These are phyloP conservation scores for Durio zibethinus DNA, from an alignment of 345 rosid species.

Conservation along the genomic window DNA sequence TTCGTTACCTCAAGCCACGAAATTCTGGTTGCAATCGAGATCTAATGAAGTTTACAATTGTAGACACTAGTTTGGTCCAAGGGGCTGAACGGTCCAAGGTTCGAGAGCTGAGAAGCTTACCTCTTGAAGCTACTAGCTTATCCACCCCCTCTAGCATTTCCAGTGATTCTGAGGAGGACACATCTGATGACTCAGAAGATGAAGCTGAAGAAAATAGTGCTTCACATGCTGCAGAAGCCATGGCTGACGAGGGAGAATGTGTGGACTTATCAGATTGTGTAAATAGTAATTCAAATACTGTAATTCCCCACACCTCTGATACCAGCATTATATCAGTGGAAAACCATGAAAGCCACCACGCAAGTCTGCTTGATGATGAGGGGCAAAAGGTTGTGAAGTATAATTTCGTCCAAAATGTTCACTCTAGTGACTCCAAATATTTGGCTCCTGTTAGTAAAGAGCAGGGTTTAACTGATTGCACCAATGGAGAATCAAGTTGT, in stretches of 20 bases:
- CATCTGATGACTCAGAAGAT: conserved; percentile 36
- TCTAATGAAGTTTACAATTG: conserved; percentile 45
- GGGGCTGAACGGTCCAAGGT: conserved; percentile 31
- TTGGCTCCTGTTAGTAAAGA: conserved; percentile 26
- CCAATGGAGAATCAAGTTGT: conserved; percentile 35
- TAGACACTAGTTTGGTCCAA: conserved; percentile 48
- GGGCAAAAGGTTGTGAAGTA: conserved; percentile 20
- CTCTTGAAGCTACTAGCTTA: conserved; percentile 28
- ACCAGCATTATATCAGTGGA: conserved; percentile 13
- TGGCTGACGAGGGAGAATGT: conserved; percentile 21
- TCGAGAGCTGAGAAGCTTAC: conserved; percentile 51
- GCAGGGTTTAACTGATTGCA: conserved; percentile 29
- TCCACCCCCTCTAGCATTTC: conserved; percentile 30
- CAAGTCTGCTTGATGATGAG: conserved; percentile 14
- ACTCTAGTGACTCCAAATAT: background rate
- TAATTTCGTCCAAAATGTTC: background rate
- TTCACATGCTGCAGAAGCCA: conserved; percentile 19
- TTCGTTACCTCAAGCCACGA: conserved; percentile 56
- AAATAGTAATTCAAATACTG: conserved; percentile 23
- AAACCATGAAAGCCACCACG: conserved; percentile 19
- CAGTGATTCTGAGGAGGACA: conserved; percentile 34
- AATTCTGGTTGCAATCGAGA: conserved; percentile 33
- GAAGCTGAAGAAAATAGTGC: conserved; percentile 36
- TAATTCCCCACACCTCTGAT: conserved; percentile 21
- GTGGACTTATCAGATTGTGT: conserved; percentile 32